phyloP scores from a whole-genome alignment of 2,329 filamentous ascomycete genomes.

The Immersiporthe knoxdaviesiana region DNA sequence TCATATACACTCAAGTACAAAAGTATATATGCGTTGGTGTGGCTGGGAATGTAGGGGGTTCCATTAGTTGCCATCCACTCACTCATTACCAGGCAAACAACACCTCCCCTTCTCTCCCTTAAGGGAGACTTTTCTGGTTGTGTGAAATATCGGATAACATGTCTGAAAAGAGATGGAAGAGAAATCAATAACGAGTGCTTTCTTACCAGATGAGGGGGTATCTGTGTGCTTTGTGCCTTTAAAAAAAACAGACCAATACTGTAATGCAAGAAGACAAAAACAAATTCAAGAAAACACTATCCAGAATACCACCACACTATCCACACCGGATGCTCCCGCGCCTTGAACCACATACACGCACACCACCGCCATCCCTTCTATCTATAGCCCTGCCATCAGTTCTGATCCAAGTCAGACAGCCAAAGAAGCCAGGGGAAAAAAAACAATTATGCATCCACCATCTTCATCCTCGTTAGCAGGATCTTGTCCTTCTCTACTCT shows the following conservation, averaged over 20 bases:
- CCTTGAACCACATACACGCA: no score
- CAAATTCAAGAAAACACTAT: background rate
- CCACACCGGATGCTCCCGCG: background rate
- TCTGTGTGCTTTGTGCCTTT: constrained; percentile 10
- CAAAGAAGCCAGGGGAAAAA: background rate
- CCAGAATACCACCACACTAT: background rate
- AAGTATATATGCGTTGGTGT: background rate
- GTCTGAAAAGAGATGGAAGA: background rate
- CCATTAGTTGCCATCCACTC: no score
- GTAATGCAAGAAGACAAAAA: constrained; percentile 3
- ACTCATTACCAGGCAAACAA: background rate
- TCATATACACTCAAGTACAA: background rate
- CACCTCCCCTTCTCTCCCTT: background rate
- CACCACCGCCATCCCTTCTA: background rate
- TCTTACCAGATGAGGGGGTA: constrained; percentile 7
- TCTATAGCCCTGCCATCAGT: background rate
- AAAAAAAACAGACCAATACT: background rate
- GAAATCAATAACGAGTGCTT: constrained; percentile 5
- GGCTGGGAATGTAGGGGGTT: background rate
- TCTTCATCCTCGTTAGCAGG: constrained; percentile 38
- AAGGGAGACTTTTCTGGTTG: background rate
- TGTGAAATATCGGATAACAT: background rate
- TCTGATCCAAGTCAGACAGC: background rate
- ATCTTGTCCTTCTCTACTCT: constrained; percentile 45
- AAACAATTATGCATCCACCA: constrained; percentile 31